Evolutionary conservation across 345 rosid species (phyloP).

Genomic region (Eucalyptus pauciflora): DNA sequence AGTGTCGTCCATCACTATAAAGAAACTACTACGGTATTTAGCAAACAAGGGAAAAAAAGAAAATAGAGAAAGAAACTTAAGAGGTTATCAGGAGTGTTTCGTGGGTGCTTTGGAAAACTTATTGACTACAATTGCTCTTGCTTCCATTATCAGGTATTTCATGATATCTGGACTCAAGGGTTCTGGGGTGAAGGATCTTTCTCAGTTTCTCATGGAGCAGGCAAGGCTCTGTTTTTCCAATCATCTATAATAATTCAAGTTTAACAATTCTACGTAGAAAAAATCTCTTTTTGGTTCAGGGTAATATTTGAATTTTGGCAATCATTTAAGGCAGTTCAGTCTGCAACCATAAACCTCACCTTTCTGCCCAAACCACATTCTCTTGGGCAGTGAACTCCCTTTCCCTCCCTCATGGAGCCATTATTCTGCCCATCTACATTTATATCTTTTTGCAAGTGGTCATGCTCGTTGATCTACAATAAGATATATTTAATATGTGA

Average conservation of each 20-base stretch:
- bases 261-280: not conserved
- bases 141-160: constrained; percentile 37
- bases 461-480: not conserved
- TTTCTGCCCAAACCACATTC: not conserved
- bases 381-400: not conserved
- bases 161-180: constrained; percentile 87
- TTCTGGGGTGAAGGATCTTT: constrained; percentile 67
- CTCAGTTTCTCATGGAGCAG: constrained; percentile 62
- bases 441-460: not conserved
- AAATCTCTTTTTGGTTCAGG: not conserved
- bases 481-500: not conserved
- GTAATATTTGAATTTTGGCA: not conserved
- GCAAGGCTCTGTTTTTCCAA: constrained; percentile 4
- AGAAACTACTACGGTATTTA: not conserved
- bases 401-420: not conserved
- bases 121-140: not conserved
- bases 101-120: not conserved
- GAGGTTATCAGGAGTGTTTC: not conserved
- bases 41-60: not conserved
- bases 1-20: not conserved
- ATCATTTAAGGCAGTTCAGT: not conserved
- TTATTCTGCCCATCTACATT: not conserved
- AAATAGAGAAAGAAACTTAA: not conserved
- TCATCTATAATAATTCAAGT: not conserved
- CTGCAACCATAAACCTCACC: not conserved